Evolutionary conservation across 192 early-diverging fungal genomes (phyloP), one percentile per base, ranked within the genome.

Genomic region (Coemansia sp.): DNA sequence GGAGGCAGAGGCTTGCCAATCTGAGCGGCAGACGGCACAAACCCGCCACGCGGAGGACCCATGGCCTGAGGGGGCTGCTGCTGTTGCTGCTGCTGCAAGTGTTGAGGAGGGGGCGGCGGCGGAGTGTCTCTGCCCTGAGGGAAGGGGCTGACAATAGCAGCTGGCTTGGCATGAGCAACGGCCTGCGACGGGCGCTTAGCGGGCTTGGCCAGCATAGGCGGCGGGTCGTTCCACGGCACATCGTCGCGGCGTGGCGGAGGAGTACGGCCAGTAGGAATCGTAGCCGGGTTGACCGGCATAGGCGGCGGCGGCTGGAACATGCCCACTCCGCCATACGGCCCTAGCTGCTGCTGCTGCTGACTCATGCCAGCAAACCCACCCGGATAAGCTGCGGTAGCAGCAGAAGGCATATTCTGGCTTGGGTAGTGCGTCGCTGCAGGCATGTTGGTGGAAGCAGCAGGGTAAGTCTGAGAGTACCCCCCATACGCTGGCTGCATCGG

Each of bases 241-340:
- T 73, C 70, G 2, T 73, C 67, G 38, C 70, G 65, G 17, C 63
- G 65, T 27, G 76, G 76, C 6, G 76, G 76, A 14, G 76, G 76
- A 36, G 74, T 77, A 5, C 25, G 62, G 43, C 74, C 74, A 0
- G 70, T 73, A 2, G 76, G 76, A 36, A 73, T 65, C 36, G 76
- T 47, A 6, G 76, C 65, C 10, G 76, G 76, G 46, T 78, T 78
- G 36, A 78, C 35, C 37, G 76, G 71, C 60, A 53, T 65, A 19
- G 76, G 76, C 39, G 76, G 86, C 37, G 73, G 86, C 35, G 81
- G 70, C 19, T 58, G 56, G 68, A 80, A 70, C 38, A 74, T 61
- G 1, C 56, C 56, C 32, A 35, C 32, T 38, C 37, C 37, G 19
- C 39, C 41, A 42, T 56, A 49, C 64, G 37, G 64, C 60, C 47